Base-by-base conservation (phyloP, 2,329 filamentous ascomycete genomes). In the Aspergillus versicolor region DNA sequence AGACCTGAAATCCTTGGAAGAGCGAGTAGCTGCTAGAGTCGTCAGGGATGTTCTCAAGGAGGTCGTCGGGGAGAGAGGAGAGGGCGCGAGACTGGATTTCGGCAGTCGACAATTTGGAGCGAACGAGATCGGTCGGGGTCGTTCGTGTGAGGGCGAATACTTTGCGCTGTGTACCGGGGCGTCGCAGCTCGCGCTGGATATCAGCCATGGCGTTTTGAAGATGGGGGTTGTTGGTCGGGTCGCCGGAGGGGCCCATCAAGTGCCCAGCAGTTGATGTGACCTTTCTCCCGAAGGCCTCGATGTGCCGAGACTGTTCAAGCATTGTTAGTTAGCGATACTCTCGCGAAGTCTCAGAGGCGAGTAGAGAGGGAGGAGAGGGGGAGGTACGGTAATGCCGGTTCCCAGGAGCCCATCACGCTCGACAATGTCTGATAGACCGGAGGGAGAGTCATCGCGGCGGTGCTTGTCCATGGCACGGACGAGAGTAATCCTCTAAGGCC, bases 1-100 rank as follows among this genome's bases (percentile, higher is more conserved):
- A 92, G 47, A 93, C 94, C 77, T 96, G 88, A 75, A 99, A 99
- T 63, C 94, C 94, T 74, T 99, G 91, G 74, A 99, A 97, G 44
- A 99, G 82, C 41, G 92, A 97, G 77, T 96, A 99, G 15, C 87
- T 81, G 75, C 90, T 95, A 21, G 88, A 87, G 70, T 88, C 84
- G 59, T 96, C 91, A 65, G 94, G 94, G 50, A 97, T 93, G 72
- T 96, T 92, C 64, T 81, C 81, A 46, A 99, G 84, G 65, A 99
- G 84, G 61, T 97, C 92, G 75, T 99, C 93, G 49, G 94, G 87
- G 37, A 99, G 81, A 71, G 90, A 92, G 44, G 91, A 88, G 55
- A 97, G 79, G 47, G 94, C 94, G 64, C 94, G 90, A 67, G 96
- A 92, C 75, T 96, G 92, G 66, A 97, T 97, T 78, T 99, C 94